These are phyloP conservation scores for Botrytis sinoallii DNA, from an alignment of 2,329 filamentous ascomycete genomes.

Conservation along the genomic window DNA sequence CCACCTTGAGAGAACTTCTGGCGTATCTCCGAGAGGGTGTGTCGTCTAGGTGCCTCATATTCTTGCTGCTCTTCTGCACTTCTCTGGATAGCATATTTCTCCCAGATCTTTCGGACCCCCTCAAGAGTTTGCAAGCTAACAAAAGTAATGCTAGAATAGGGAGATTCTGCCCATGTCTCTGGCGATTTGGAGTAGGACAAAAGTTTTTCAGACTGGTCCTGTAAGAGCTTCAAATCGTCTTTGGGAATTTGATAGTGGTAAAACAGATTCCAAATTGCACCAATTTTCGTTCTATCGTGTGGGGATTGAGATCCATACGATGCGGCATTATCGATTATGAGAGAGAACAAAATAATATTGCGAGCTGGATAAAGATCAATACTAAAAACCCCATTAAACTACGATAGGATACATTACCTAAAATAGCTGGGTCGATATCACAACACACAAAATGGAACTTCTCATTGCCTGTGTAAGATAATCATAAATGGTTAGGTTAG, in stretches of 20 bases:
- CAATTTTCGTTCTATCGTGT: neutral
- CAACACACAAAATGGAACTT: neutral
- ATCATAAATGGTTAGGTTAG: neutral
- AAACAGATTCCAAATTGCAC: neutral
- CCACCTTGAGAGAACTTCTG: too few species aligned
- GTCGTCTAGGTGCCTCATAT: neutral
- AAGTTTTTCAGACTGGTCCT: neutral
- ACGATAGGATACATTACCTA: neutral
- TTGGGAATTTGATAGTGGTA: neutral
- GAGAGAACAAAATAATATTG: neutral
- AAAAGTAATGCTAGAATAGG: neutral
- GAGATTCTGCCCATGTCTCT: slow-evolving; percentile 1
- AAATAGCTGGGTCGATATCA: neutral
- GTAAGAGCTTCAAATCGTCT: neutral
- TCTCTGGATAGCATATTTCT: slow-evolving; percentile 1
- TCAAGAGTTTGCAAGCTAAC: slow-evolving; percentile 1
- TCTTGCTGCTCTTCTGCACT: neutral
- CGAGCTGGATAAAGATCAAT: neutral
- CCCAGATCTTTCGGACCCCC: slow-evolving; percentile 5
- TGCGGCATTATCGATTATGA: neutral
- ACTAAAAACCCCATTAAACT: neutral
- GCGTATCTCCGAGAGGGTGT: neutral
- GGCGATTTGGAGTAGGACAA: neutral
- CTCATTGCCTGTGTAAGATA: neutral
- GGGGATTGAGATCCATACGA: neutral